Conservation (phyloP, 768 basidiomycete species). For the Baorangia bicolor region DNA sequence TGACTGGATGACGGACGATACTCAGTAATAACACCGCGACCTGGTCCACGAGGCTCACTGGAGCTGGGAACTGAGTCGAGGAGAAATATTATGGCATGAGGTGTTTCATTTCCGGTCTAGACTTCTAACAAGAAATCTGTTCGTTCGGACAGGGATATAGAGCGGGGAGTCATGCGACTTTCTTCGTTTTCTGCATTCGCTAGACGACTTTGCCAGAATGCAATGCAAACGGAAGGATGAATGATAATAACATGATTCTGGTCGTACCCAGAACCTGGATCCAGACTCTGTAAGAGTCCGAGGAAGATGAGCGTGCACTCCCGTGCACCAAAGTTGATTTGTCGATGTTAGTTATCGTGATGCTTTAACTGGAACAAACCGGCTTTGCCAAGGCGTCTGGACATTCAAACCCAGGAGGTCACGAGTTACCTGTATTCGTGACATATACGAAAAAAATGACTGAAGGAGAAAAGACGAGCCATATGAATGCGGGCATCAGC, state of each 20-base stretch:
- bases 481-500: neutral
- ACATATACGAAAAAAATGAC: neutral
- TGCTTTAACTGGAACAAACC: neutral
- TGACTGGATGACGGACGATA: too few relatives aligned
- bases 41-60: too few relatives aligned
- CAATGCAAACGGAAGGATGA: neutral
- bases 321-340: neutral
- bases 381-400: neutral
- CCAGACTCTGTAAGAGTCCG: neutral
- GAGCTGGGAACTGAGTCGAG: too few relatives aligned
- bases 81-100: too few relatives aligned
- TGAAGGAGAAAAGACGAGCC: neutral
- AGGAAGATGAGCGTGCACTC: neutral
- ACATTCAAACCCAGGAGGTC: neutral
- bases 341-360: neutral
- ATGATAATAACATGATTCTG: neutral
- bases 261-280: neutral
- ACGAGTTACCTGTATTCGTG: neutral
- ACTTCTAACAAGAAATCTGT: neutral
- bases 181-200: neutral
- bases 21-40: neutral
- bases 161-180: too few relatives aligned
- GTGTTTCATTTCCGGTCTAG: too few relatives aligned
- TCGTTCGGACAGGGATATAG: neutral
- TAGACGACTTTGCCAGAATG: too few relatives aligned